Evolutionary conservation across 2,329 filamentous ascomycete species (phyloP).

Genomic region (Fusarium pseudocircinatum): DNA sequence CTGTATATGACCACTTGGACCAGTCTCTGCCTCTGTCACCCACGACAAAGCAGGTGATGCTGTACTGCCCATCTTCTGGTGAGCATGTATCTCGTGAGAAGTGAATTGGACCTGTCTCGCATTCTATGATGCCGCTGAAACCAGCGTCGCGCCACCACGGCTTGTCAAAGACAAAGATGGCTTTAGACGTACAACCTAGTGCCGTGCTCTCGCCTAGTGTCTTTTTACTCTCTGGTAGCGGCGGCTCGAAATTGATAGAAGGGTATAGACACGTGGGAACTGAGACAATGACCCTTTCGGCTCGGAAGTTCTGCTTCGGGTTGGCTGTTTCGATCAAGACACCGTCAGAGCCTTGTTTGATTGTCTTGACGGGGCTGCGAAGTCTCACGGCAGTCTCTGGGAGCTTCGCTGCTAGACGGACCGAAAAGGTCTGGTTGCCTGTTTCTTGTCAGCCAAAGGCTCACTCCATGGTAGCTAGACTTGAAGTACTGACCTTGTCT

Average conservation of each 20-base stretch:
- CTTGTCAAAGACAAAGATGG: conserved; percentile 51
- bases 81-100: conserved; percentile 44
- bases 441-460: neutral
- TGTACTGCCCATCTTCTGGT: conserved; percentile 37
- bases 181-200: conserved; percentile 50
- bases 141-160: conserved; percentile 58
- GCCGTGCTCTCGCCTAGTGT: conserved; percentile 43
- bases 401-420: conserved; percentile 23
- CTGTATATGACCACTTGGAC: conserved; percentile 16
- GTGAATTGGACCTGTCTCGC: conserved; percentile 43
- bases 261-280: conserved; percentile 40
- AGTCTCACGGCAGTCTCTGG: conserved; percentile 18
- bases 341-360: conserved; percentile 21
- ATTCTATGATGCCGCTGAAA: conserved; percentile 54
- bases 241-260: conserved; percentile 38
- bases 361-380: conserved; percentile 24
- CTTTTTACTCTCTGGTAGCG: conserved; percentile 44
- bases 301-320: conserved; percentile 14
- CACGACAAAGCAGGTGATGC: conserved; percentile 46
- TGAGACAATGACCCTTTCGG: conserved; percentile 41
- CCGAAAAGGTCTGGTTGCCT: conserved; percentile 30
- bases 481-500: conserved; percentile 23
- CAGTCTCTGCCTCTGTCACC: conserved; percentile 43
- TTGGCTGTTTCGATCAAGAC: conserved; percentile 26
- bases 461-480: too few relatives aligned